These are phyloP conservation scores for Aleurites moluccanus DNA, from an alignment of 441 rosid genomes.

Conservation along the genomic window DNA sequence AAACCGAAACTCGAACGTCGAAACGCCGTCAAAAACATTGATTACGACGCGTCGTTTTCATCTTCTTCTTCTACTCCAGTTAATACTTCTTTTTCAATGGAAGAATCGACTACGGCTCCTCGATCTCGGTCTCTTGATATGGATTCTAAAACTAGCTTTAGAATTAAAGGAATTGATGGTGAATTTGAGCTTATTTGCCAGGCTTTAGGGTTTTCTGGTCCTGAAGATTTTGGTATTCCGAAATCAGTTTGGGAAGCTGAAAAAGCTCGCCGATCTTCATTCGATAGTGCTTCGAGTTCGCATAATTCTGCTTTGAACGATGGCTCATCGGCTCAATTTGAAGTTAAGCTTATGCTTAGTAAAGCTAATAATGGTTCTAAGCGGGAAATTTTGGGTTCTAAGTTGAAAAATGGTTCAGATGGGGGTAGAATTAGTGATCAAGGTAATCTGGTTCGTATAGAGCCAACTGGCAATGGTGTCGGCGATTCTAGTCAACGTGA, in stretches of 20 bases:
- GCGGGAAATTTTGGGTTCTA: neutral
- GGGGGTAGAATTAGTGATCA: neutral
- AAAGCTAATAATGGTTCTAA: neutral
- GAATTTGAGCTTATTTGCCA: slow-evolving; percentile 36
- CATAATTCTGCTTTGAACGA: neutral
- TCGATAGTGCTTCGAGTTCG: neutral
- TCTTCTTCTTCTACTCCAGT: slow-evolving; percentile 15
- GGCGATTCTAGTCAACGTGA: neutral
- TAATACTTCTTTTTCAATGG: neutral
- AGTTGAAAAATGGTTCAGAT: neutral
- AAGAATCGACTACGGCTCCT: neutral
- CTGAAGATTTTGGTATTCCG: slow-evolving; percentile 42
- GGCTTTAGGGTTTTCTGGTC: slow-evolving; percentile 34
- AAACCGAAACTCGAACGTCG: slow-evolving; percentile 39
- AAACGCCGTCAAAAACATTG: slow-evolving; percentile 41
- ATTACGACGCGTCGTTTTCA: slow-evolving; percentile 32
- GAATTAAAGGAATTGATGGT: slow-evolving; percentile 34
- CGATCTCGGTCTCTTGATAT: slow-evolving; percentile 23
- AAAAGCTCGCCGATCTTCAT: slow-evolving; percentile 24
- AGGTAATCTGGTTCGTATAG: neutral
- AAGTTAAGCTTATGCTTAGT: slow-evolving; percentile 5
- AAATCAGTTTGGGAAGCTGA: slow-evolving; percentile 36
- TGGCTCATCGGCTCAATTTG: neutral
- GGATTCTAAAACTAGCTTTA: slow-evolving; percentile 32
- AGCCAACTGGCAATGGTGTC: neutral